Base-by-base conservation (phyloP, 2,329 filamentous ascomycete genomes). In the Botryotinia globosa region DNA sequence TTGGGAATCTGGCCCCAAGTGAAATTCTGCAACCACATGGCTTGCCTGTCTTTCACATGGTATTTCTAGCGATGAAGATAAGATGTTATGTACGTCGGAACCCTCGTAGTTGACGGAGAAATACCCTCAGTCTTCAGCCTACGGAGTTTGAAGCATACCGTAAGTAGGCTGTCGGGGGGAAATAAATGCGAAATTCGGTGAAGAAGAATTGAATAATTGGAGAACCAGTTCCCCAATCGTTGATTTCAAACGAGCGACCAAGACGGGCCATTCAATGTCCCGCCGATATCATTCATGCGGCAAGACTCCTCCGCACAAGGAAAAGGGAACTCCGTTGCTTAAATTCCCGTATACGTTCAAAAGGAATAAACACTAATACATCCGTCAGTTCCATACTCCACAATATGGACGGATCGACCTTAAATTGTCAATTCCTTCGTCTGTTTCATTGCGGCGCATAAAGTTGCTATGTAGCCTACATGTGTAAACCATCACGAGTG, bases 41-140 rank as follows among this genome's bases (percentile, higher is more conserved):
- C 65, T 39, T 54, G 48, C 65, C 65, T 65, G 63, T 44, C 14
- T n/a, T 48, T 22, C 63, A 65, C 63, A 65, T 65, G 63, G 62
- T 25, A 37, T 48, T 63, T 63, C 12, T 4, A 32, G 34, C n/a
- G 37, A 56, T 56, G 37, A 37, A 68, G 48, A 56, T 68, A 58
- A 68, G 48, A 34, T 22, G 25, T 29, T 25, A 16, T 29, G 48
- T 67, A 44, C 18, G 42, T 56, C 12, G n/a, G 4, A n/a, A 18
- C 2, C 48, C 34, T 37, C 51, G 48, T 42, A 42, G 37, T 56
- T 56, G 14, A 68, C 37, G 48, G n/a, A 32, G 65, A 29, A 29
- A 12, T n/a, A 56, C 20, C 48, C 12, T 54, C 48, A 54, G 22
- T 42, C 48, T 29, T 68, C 2, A 18, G 20, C 29, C 20, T 51